Conservation (phyloP, 1,284 basidiomycete genomes). For the Cryptococcus amylolentus region DNA sequence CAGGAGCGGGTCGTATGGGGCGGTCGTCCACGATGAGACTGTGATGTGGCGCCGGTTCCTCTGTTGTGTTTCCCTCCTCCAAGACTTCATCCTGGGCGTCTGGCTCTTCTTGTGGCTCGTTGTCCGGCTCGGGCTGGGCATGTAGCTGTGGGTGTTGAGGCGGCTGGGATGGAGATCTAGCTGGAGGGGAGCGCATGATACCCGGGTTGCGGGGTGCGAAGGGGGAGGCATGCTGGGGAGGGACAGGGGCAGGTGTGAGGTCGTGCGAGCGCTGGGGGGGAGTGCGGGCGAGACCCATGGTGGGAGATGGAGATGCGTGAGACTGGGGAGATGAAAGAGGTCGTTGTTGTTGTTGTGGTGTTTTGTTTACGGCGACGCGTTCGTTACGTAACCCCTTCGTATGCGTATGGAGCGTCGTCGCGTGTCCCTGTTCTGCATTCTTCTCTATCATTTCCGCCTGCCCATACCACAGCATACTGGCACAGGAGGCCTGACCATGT, state of each 20-base stretch:
- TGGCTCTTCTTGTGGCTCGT: not conserved
- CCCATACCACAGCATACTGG: not conserved
- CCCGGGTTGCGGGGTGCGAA: slow-evolving; percentile 23
- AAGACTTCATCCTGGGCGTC: not conserved
- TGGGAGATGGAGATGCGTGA: not conserved
- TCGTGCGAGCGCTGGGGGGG: slow-evolving; percentile 20
- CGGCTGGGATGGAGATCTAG: not conserved
- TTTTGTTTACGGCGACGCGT: not conserved
- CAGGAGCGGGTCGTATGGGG: slow-evolving; percentile 10
- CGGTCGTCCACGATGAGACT: slow-evolving; percentile 10
- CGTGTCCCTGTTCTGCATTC: not conserved
- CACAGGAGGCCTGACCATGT: not conserved
- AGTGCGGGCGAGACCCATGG: slow-evolving; percentile 36
- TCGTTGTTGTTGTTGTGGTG: not conserved
- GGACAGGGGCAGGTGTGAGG: not conserved
- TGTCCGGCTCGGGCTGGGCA: not conserved
- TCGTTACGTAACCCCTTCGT: too few species aligned
- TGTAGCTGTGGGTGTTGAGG: not conserved
- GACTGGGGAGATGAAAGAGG: not conserved
- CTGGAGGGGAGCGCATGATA: slow-evolving; percentile 17
- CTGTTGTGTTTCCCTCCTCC: too few species aligned
- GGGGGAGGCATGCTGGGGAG: not conserved
- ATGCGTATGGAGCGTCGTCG: too few species aligned
- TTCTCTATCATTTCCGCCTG: not conserved
- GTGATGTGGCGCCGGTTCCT: not conserved